phyloP scores from a whole-genome alignment of 805 yeast genomes.

The Hanseniaspora pseudoguilliermondii region DNA sequence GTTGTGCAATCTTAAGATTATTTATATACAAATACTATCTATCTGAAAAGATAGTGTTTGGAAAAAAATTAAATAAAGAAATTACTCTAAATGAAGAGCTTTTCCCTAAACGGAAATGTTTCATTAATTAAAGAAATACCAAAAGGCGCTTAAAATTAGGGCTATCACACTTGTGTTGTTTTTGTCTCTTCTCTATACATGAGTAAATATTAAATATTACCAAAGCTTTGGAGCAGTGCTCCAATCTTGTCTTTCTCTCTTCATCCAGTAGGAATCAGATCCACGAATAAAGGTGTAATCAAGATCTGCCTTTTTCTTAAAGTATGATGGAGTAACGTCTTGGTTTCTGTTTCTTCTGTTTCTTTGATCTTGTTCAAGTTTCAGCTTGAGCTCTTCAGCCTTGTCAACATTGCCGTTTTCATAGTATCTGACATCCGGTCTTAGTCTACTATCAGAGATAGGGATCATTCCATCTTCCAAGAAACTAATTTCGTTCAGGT shows the following conservation, averaged over 20 bases:
- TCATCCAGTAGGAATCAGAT: slow-evolving; percentile 60
- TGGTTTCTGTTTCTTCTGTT: slow-evolving; percentile 51
- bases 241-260: slow-evolving; percentile 58
- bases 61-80: not conserved
- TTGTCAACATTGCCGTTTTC: slow-evolving; percentile 54
- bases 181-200: not conserved
- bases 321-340: slow-evolving; percentile 47
- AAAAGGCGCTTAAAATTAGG: not conserved
- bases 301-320: slow-evolving; percentile 32
- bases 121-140: not conserved
- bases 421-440: slow-evolving; percentile 73
- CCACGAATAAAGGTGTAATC: slow-evolving; percentile 49
- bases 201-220: slow-evolving; percentile 26
- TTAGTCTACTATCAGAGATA: slow-evolving; percentile 75
- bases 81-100: not conserved
- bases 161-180: not conserved
- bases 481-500: slow-evolving; percentile 63
- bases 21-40: too few relatives aligned
- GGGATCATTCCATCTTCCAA: slow-evolving; percentile 56
- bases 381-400: slow-evolving; percentile 60
- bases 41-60: not conserved
- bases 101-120: not conserved
- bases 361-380: slow-evolving; percentile 71
- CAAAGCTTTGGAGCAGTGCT: slow-evolving; percentile 41
- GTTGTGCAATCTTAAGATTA: too few relatives aligned